phyloP scores from a whole-genome alignment of 1,284 basidiomycete species.

The Microbotryum silenes-acaulis region DNA sequence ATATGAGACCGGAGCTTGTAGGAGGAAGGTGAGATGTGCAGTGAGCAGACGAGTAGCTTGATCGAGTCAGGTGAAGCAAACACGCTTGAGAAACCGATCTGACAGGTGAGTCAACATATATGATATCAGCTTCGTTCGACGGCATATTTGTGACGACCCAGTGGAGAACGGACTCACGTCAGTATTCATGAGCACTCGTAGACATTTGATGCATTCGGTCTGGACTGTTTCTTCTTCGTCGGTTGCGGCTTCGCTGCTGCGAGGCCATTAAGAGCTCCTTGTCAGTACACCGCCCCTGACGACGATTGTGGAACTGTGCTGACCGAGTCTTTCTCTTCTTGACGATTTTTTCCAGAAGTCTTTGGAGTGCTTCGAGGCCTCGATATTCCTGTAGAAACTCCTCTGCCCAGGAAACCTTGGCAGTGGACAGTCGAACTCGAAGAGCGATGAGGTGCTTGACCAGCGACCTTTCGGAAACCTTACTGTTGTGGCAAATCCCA shows the following conservation, averaged over 20 bases:
- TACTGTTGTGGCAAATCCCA: slow-evolving; percentile 33
- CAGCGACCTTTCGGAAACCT: slow-evolving; percentile 53
- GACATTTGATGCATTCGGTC: slow-evolving; percentile 66
- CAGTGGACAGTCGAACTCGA: slow-evolving; percentile 78
- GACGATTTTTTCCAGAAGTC: slow-evolving; percentile 45
- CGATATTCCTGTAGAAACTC: slow-evolving; percentile 57
- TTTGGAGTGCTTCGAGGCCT: slow-evolving; percentile 59
- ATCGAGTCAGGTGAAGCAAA: slow-evolving; percentile 59
- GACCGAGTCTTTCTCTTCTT: slow-evolving; percentile 7
- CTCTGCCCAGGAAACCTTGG: slow-evolving; percentile 66
- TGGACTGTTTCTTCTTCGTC: slow-evolving; percentile 63
- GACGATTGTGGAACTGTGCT: no score
- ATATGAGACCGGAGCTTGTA: slow-evolving; percentile 63
- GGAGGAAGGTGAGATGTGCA: slow-evolving; percentile 50
- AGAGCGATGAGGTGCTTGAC: slow-evolving; percentile 72
- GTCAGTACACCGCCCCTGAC: not conserved
- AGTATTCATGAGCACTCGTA: slow-evolving; percentile 75
- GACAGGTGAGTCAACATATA: not conserved
- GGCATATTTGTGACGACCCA: not conserved
- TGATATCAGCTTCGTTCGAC: not conserved
- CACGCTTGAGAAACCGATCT: slow-evolving; percentile 67
- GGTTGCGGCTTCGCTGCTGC: slow-evolving; percentile 48
- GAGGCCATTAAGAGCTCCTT: not conserved
- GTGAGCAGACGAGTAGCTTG: slow-evolving; percentile 62
- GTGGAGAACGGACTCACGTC: slow-evolving; percentile 50